phyloP scores from a whole-genome alignment of 805 yeast genomes.

The Schwanniomyces vanrijiae region DNA sequence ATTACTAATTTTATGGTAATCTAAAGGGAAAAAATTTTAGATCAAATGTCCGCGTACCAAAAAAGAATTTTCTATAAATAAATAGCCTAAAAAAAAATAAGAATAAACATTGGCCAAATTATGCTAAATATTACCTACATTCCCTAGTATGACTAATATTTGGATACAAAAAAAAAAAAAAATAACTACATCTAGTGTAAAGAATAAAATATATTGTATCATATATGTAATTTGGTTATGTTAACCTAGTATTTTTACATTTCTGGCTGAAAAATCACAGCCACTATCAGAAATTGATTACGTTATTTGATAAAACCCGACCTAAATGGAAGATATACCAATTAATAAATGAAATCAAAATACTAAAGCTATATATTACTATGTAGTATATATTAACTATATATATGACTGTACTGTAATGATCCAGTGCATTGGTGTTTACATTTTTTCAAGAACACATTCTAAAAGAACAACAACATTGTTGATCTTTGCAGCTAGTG shows the following conservation, averaged over 20 bases:
- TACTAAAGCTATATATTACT: background rate
- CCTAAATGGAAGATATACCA: no score
- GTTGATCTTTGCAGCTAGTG: slow-evolving; percentile 10
- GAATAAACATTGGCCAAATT: no score
- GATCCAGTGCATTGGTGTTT: no score
- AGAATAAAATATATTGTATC: no score
- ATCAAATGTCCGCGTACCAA: background rate
- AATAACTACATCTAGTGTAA: background rate
- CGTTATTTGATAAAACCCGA: no score
- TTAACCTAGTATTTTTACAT: no score
- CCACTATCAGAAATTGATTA: no score
- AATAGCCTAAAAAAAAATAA: background rate
- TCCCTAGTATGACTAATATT: background rate
- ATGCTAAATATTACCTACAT: background rate
- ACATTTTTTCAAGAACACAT: background rate
- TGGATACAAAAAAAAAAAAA: no score
- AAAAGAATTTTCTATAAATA: background rate
- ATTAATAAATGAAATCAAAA: no score
- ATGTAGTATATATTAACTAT: background rate
- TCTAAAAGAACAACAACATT: background rate
- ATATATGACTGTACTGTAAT: no score
- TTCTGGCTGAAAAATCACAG: no score
- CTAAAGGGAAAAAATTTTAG: background rate
- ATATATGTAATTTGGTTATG: no score
- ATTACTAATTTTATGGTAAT: background rate